Conservation (phyloP, 768 basidiomycete species). For the Russula lepida region DNA sequence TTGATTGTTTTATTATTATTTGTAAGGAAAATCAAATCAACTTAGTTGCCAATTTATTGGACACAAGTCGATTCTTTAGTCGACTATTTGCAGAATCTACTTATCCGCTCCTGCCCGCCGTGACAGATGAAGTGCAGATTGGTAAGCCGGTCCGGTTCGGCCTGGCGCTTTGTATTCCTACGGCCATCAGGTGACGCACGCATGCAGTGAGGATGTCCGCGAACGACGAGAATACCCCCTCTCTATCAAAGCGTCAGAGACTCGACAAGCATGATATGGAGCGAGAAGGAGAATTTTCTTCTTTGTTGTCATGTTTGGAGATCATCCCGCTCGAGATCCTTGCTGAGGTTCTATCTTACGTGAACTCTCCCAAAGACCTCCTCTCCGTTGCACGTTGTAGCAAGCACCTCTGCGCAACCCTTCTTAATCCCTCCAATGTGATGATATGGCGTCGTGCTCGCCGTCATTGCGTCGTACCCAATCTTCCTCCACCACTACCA, state of each 20-base stretch:
- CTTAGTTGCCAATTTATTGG: too few relatives aligned
- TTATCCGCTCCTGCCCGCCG: too few relatives aligned
- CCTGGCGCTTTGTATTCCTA: too few relatives aligned
- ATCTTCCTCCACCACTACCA: constrained; percentile 37
- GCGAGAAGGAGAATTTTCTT: not conserved
- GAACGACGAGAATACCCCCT: not conserved
- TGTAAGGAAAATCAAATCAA: too few relatives aligned
- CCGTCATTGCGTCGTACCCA: constrained; percentile 26
- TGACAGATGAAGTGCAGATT: too few relatives aligned
- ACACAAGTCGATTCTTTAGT: too few relatives aligned
- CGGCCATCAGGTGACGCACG: too few relatives aligned
- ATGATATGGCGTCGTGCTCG: constrained; percentile 58
- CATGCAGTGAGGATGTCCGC: not conserved
- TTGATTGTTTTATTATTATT: too few relatives aligned
- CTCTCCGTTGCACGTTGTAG: constrained; percentile 52
- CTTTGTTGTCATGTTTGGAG: constrained; percentile 5
- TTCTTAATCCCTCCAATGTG: constrained; percentile 37
- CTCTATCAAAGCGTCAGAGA: not conserved
- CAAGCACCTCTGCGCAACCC: constrained; percentile 43
- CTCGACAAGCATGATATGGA: not conserved
- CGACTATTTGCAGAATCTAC: too few relatives aligned
- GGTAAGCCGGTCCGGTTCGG: not conserved
- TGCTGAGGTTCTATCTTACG: constrained; percentile 49
- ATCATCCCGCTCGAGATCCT: constrained; percentile 54
- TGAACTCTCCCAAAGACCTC: constrained; percentile 45